These are phyloP conservation scores for Ceratocystis cacaofunesta DNA, from an alignment of 2,329 filamentous ascomycete genomes.

Conservation along the genomic window DNA sequence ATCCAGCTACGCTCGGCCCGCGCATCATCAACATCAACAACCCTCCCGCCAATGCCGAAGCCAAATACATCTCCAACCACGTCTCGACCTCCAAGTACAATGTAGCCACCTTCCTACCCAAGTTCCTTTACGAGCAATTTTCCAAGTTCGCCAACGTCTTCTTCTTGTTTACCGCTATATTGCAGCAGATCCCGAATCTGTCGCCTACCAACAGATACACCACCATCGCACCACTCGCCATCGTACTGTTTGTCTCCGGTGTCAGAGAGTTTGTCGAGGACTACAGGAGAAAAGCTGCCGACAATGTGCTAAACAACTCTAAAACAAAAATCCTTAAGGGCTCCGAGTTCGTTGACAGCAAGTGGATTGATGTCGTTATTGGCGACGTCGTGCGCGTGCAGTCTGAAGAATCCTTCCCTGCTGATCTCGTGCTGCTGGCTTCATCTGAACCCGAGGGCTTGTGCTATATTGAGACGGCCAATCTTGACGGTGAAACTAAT, in stretches of 20 bases:
- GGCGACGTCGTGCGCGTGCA: conserved; percentile 88
- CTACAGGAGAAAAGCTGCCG: conserved; percentile 73
- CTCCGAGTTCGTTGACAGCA: conserved; percentile 68
- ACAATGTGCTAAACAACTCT: conserved; percentile 75
- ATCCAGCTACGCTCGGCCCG: conserved; percentile 81
- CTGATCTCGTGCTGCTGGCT: conserved; percentile 79
- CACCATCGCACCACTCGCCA: conserved; percentile 81
- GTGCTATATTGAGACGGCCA: conserved; percentile 97
- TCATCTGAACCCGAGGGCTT: conserved; percentile 94
- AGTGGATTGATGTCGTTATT: conserved; percentile 86
- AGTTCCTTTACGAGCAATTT: conserved; percentile 96
- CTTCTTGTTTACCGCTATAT: conserved; percentile 89
- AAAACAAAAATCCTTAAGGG: conserved; percentile 72
- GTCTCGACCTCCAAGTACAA: conserved; percentile 98
- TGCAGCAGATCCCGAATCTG: conserved; percentile 90
- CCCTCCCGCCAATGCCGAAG: conserved; percentile 71
- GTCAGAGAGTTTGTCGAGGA: conserved; percentile 92
- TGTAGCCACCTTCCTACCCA: conserved; percentile 77
- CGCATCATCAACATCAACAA: conserved; percentile 94
- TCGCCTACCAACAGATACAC: conserved; percentile 93
- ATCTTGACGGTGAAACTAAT: conserved; percentile 94
- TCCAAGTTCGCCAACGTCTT: conserved; percentile 98
- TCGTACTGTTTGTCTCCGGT: conserved; percentile 87
- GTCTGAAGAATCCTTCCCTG: conserved; percentile 88
- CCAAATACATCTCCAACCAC: conserved; percentile 92